Evolutionary conservation across 164 flowering plant genomes (phyloP), one percentile per base, ranked within the genome.

Genomic region (Annona squamosa): DNA sequence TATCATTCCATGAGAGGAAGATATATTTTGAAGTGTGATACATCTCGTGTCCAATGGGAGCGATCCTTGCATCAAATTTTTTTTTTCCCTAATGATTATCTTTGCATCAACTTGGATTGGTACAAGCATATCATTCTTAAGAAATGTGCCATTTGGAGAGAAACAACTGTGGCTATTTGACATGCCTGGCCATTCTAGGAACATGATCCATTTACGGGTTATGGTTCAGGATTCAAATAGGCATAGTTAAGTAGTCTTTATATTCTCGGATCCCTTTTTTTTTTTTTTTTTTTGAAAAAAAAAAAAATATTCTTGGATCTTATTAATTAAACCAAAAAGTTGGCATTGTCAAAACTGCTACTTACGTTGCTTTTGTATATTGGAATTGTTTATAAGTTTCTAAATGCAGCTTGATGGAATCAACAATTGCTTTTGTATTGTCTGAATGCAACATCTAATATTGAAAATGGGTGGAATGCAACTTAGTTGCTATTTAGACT

Each of bases 1-100:
- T 71, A 61, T 71, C 44, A 9, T 71, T 46, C 46, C 42, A 65
- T 72, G 62, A 65, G 47, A 19, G 48, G 65, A 72, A 46, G 65
- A 2, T 52, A 52, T 52, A 2, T 52, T n/a, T 10, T 68, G 19
- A 68, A 68, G 6, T 68, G 26, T 68, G n/a, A 68, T 47, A 17
- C 46, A 46, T 68, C 52, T 68, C 41, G 68, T 68, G 46, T 68
- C 17, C 37, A 18, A 18, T 42, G 48, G 45, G 12, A n/a, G 6
- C 41, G 4, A 9, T 66, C 46, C 12, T 7, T 3, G 46, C 16
- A 43, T 41, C 13, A 42, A 42, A 66, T 16, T 43, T 3, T 41
- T 9, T 9, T 66, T 46, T 7, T 66, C 45, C 68, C 46, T 6
- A 42, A 17, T 18, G 26, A 19, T 5, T 9, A 66, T 66, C 12